Base-by-base conservation (phyloP, 352 stramenopile genomes). In the Globisporangium orthogonon region DNA sequence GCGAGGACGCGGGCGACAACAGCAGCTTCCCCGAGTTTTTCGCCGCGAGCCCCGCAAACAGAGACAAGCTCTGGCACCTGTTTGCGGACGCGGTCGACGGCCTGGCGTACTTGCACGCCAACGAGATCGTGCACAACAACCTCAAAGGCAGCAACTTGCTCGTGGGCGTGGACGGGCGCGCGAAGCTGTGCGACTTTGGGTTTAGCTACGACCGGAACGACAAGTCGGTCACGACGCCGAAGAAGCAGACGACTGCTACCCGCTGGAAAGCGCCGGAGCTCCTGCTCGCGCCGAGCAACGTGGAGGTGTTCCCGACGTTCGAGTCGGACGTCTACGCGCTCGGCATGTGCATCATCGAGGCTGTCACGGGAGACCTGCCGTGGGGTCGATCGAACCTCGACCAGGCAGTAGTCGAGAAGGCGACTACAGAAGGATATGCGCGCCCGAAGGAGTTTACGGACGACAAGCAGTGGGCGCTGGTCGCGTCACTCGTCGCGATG, bases 121-220 rank as follows among this genome's bases (percentile, higher is more conserved):
- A 73, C 29, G 70, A 73, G 41, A 67, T 89, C 11, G 71, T 97
- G 17, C 88, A 97, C 51, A 79, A 88, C 14, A 84, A 97, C 54
- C 69, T 96, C 18, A 96, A 96, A 54, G 41, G 41, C n/a, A 69
- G 61, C 54, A 73, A 73, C 18, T 52, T 73, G 5, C 30, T 76
- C 7, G 65, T 76, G 3, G 62, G 68, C 13, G 48, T 52, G 10
- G 68, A 73, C 52, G 49, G 62, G 2, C 58, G 55, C 17, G 56
- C 62, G 2, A 73, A 75, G 44, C 40, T 73, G n/a, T 70, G 58
- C 23, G 44, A 73, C 45, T 67, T 57, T 11, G 68, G 68, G 0
- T 43, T 75, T 15, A 75, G 68, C 31, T 58, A 56, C n/a, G 51
- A 50, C 47, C 50, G 5, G 39, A 49, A 18, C 15, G 29, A 55